phyloP scores from a whole-genome alignment of 306 rosid genomes.

The Malus sylvestris region DNA sequence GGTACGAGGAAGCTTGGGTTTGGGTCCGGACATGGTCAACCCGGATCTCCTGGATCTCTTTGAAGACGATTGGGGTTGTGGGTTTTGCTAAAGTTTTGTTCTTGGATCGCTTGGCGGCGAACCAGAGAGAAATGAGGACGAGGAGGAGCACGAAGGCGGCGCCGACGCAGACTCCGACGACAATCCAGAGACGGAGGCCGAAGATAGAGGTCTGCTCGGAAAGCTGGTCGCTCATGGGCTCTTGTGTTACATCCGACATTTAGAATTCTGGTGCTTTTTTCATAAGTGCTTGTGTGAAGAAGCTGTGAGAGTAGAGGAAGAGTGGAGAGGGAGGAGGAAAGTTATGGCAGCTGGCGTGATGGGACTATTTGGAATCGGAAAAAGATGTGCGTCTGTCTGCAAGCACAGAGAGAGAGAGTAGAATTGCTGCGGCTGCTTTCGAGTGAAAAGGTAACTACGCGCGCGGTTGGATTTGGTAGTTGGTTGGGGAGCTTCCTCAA shows the following conservation, averaged over 20 bases:
- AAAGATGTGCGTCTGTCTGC: neutral
- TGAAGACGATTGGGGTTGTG: constrained; percentile 57
- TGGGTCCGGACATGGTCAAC: constrained; percentile 28
- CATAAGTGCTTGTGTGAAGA: neutral
- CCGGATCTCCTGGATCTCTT: constrained; percentile 74
- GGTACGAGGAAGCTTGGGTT: constrained; percentile 30
- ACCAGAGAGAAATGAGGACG: constrained; percentile 58
- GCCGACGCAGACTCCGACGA: constrained; percentile 64
- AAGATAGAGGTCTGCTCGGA: constrained; percentile 72
- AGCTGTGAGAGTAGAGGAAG: neutral
- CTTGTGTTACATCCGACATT: constrained; percentile 35
- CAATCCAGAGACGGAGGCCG: constrained; percentile 65
- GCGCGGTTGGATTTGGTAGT: neutral
- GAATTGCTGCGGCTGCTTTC: neutral
- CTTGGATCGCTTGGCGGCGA: constrained; percentile 56
- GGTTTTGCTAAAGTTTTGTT: constrained; percentile 23
- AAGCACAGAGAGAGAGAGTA: neutral
- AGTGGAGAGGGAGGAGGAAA: neutral
- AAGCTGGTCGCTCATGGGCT: constrained; percentile 60
- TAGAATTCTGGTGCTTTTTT: neutral
- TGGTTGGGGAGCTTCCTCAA: neutral
- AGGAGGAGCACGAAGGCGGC: constrained; percentile 64
- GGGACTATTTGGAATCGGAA: constrained; percentile 28
- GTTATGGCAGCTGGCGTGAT: constrained; percentile 57
- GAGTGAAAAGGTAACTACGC: neutral